These are phyloP conservation scores for Zygosaccharomyces bailii DNA, from an alignment of 805 yeast genomes.

Conservation along the genomic window DNA sequence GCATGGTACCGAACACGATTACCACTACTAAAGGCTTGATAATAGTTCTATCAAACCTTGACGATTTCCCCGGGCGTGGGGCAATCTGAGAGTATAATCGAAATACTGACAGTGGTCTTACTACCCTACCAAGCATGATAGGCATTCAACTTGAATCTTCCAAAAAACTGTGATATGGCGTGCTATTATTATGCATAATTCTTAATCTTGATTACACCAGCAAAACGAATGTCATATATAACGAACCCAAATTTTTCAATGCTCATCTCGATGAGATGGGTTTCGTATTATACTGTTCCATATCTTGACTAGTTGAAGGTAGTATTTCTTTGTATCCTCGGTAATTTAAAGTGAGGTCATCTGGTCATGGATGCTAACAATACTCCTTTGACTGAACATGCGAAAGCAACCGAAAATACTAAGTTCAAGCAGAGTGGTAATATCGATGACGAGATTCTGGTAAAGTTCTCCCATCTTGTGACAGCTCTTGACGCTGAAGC, in stretches of 20 bases:
- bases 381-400: background rate
- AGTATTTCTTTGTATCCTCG: background rate
- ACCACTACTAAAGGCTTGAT: constrained; percentile 42
- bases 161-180: too few species aligned
- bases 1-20: constrained; percentile 45
- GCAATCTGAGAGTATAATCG: constrained; percentile 11
- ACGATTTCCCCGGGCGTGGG: constrained; percentile 9
- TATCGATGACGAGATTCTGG: constrained; percentile 30
- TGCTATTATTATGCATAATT: background rate
- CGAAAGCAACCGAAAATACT: background rate
- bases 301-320: background rate
- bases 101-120: background rate
- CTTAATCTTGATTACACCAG: background rate
- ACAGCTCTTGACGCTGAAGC: constrained; percentile 19
- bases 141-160: background rate
- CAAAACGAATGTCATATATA: constrained; percentile 1
- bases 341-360: background rate
- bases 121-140: background rate
- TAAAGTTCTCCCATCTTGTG: constrained; percentile 26
- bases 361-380: constrained; percentile 8
- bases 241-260: constrained; percentile 18
- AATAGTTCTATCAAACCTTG: constrained; percentile 36
- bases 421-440: constrained; percentile 21
- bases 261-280: constrained; percentile 13
- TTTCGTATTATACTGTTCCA: background rate